A percentile compares a stretch with the other conserved stretches of the same genome.
These are phyloP conservation scores for Tilletia indica DNA, from an alignment of 1,284 basidiomycete genomes.

Conservation along the genomic window DNA sequence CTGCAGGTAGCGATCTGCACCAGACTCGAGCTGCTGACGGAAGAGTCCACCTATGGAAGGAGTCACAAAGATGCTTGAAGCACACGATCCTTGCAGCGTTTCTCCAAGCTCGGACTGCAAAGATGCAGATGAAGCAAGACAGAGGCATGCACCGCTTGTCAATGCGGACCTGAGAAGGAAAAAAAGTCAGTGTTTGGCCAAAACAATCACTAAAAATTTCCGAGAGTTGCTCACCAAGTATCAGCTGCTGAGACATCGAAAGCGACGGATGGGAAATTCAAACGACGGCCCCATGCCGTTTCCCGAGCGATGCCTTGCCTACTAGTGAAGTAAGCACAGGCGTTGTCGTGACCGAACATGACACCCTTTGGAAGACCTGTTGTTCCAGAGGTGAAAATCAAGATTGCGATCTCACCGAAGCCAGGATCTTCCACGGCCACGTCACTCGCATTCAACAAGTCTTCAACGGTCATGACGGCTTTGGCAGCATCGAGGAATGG, in stretches of 20 bases:
- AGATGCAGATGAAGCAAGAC: not conserved
- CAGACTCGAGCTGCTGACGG: not conserved
- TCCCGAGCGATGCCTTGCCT: not conserved
- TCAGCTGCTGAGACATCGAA: not conserved
- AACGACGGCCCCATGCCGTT: not conserved
- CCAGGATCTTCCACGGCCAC: not conserved
- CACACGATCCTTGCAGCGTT: not conserved
- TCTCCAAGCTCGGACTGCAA: not conserved
- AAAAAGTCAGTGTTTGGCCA: too few relatives aligned
- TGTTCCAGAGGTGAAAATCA: slow-evolving; percentile 53
- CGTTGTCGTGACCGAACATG: slow-evolving; percentile 40
- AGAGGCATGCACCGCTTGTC: not conserved
- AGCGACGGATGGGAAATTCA: not conserved
- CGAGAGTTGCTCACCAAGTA: not conserved
- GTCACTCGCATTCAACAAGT: not conserved
- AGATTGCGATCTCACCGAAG: slow-evolving; percentile 19
- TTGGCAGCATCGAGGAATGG: not conserved
- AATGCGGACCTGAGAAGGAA: not conserved
- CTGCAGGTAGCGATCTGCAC: not conserved
- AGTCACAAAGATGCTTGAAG: not conserved
- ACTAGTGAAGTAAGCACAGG: slow-evolving; percentile 17
- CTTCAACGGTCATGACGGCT: not conserved
- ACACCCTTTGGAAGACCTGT: slow-evolving; percentile 51
- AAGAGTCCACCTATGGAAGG: not conserved
- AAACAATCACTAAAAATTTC: too few relatives aligned